phyloP scores from a whole-genome alignment of 2,329 filamentous ascomycete species.

The Aspergillus pseudoviridinutans region DNA sequence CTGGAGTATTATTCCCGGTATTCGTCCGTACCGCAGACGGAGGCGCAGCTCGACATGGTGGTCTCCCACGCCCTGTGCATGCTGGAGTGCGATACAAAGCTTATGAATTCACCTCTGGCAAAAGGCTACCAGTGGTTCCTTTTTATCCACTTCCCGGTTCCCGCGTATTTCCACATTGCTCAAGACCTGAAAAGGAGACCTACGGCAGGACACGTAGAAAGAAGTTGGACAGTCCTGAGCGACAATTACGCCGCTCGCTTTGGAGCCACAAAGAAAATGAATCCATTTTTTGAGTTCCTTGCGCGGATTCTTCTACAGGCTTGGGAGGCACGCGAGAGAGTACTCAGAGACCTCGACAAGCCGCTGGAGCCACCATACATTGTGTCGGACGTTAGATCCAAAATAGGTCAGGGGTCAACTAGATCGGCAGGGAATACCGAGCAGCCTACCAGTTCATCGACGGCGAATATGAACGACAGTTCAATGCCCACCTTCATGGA shows the following conservation, averaged over 20 bases:
- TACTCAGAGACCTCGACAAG: constrained; percentile 9
- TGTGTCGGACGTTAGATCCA: constrained; percentile 25
- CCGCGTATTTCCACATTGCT: constrained; percentile 46
- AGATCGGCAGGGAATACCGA: background rate
- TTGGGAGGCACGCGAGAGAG: constrained; percentile 34
- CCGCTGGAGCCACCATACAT: constrained; percentile 23
- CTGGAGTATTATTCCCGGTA: constrained; percentile 45
- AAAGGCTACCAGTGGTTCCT: constrained; percentile 43
- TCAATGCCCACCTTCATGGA: background rate
- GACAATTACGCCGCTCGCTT: constrained; percentile 43
- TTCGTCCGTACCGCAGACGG: constrained; percentile 19
- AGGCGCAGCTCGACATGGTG: constrained; percentile 27
- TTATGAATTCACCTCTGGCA: constrained; percentile 40
- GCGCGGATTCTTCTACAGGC: constrained; percentile 37
- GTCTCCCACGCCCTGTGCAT: constrained; percentile 32
- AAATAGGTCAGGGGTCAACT: constrained; percentile 8
- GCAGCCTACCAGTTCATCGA: background rate
- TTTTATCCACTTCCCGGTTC: constrained; percentile 47
- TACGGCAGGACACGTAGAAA: constrained; percentile 25
- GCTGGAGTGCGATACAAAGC: constrained; percentile 46
- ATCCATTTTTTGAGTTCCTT: constrained; percentile 30
- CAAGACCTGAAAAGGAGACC: constrained; percentile 42
- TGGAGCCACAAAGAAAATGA: constrained; percentile 1
- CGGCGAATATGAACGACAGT: background rate
- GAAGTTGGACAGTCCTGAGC: constrained; percentile 45